Evolutionary conservation across 805 yeast genomes (phyloP), one percentile per base, ranked within the genome.

Genomic region (Maudiozyma serrabonitensis): DNA sequence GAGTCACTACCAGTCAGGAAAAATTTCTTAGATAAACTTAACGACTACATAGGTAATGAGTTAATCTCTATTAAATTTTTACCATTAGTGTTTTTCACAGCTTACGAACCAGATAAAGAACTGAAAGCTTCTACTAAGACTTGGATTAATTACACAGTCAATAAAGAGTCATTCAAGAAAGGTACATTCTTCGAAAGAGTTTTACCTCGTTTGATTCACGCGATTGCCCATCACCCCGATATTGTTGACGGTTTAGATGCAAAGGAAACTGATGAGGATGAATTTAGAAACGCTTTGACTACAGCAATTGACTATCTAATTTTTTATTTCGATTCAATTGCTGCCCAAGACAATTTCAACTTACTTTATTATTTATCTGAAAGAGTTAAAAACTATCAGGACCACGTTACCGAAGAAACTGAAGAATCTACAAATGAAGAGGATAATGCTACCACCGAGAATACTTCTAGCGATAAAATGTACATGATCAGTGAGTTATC

Each of bases 301-400:
- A 81, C 79, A 56, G 81, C 84, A 0, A 58, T 79, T 47, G 80
- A 79, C 43, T 84, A 82, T 54, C 64, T 88, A 31, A 56, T 77
- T 1, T 84, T 78, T 62, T 84, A 73, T 52, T 62, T 87, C 46
- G 81, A 76, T 39, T 60, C 76, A 3, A 75, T 87, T 43, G 82
- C 83, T 0, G 79, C 74, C 2, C 74, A 76, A 43, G 82, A 81
- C 31, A 90, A 88, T 56, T 70, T 85, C 35, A 83, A 91, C 6
- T 63, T 87, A 50, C 63, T 89, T 6, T 88, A 79, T 60, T 88
- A 89, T 62, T 69, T 87, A 46, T 80, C 93, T 0, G 84, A 84
- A 51, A 74, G 95, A 48, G 75, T 87, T 18, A 88, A 87, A 61
- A 95, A 87, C 62, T 84, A 81, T 57, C 73, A 80, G 46, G 95